These are phyloP conservation scores for Pezizomycotina sp. DNA, from an alignment of 2,329 filamentous ascomycete species.

Conservation along the genomic window DNA sequence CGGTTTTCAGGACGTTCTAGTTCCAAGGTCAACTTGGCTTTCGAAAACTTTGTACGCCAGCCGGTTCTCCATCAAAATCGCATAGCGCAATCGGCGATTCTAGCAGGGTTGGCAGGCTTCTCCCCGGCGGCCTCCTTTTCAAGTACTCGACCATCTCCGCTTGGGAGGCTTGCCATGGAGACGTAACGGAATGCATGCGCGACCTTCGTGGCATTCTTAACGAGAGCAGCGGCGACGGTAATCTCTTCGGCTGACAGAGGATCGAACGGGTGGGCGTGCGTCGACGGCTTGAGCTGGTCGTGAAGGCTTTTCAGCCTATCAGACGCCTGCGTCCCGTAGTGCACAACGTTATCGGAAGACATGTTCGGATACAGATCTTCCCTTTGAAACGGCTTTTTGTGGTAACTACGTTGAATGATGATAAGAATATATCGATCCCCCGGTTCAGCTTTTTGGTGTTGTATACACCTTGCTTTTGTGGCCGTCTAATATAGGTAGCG, in stretches of 20 bases:
- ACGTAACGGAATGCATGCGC: slow-evolving; percentile 40
- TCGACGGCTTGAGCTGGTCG: slow-evolving; percentile 8
- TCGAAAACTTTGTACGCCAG: slow-evolving; percentile 39
- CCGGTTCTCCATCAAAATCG: slow-evolving; percentile 21
- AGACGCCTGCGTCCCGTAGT: slow-evolving; percentile 15
- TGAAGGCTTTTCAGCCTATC: slow-evolving; percentile 15
- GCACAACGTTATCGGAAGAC: slow-evolving; percentile 4
- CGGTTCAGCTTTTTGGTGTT: too few species aligned
- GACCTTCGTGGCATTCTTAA: slow-evolving; percentile 27
- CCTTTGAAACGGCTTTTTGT: too few species aligned
- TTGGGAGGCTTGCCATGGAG: slow-evolving; percentile 51
- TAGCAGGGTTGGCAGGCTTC: slow-evolving; percentile 36
- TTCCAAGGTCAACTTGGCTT: slow-evolving; percentile 37
- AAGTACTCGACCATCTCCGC: slow-evolving; percentile 42
- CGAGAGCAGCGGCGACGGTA: slow-evolving; percentile 34
- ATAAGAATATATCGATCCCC: too few species aligned
- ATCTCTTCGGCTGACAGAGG: slow-evolving; percentile 42
- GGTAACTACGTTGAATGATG: too few species aligned
- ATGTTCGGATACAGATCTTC: slow-evolving; percentile 8
- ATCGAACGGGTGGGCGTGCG: slow-evolving; percentile 37
- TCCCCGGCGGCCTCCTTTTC: slow-evolving; percentile 43
- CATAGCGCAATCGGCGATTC: slow-evolving; percentile 35
- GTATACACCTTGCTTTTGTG: too few species aligned
- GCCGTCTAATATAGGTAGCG: too few species aligned
- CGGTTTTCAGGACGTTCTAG: slow-evolving; percentile 36